Evolutionary conservation across 345 rosid species (phyloP), one percentile per base, ranked within the genome.

Genomic region (Gynandropsis gynandra): DNA sequence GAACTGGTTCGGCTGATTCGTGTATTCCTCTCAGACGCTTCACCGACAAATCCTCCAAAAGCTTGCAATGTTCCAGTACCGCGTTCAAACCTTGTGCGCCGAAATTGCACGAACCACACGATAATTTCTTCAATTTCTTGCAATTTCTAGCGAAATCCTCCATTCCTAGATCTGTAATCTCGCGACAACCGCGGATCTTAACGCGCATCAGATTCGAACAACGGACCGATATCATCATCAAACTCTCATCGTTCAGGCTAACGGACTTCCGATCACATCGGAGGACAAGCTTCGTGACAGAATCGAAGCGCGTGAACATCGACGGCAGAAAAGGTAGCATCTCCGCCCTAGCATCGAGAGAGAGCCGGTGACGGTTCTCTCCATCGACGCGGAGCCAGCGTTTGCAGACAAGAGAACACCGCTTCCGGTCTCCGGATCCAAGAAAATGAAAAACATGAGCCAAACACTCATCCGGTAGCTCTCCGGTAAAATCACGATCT

Each of bases 131-230:
- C 24, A 86, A 50, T 35, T 42, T 72, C 50, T 38, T 58, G 41
- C 83, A 82, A 59, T 87, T 79, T 11, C 48, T 5, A 41, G 95
- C 87, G 29, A 87, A 80, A 9, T 62, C 34, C 1, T 56, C 73
- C 78, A 90, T 72, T 17, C 98, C 96, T 29, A 67, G 69, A 63
- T 84, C 98, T 7, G 92, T 76, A 58, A 90, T 59, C 49, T 80
- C 84, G 39, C 95, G 85, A 74, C 98, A 90, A 41, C 92, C 82
- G 16, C 98, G 96, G 67, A 90, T 95, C 83, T 92, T 87, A 43
- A 92, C 70, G 16, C 87, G 84, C 46, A 78, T 66, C 59, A 92
- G 80, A 56, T 72, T 76, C 58, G 50, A 71, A 63, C 96, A 87
- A 13, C 67, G 76, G 39, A 72, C 46, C 3, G 95, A 77, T 63